Evolutionary conservation across 2,329 filamentous ascomycete species (phyloP).

Genomic region (Ceratocystis albifundus): DNA sequence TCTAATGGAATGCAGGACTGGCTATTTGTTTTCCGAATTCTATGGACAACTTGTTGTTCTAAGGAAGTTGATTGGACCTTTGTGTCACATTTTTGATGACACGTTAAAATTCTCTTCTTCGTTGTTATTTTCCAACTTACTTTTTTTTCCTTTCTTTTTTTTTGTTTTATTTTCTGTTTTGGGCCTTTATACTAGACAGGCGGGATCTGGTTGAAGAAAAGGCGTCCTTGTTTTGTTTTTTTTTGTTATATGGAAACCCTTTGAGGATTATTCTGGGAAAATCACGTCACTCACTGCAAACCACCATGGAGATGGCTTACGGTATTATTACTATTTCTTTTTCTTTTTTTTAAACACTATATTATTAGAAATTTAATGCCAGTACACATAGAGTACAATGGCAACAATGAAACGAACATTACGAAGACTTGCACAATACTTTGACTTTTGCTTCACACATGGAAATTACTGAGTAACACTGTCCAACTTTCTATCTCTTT

Average conservation of each 20-base stretch:
- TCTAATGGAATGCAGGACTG: conserved; percentile 5
- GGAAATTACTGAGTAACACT: background rate
- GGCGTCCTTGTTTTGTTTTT: conserved; percentile 10
- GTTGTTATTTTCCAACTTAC: conserved; percentile 9
- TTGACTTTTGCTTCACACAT: background rate
- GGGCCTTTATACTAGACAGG: background rate
- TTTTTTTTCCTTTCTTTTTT: conserved; percentile 6
- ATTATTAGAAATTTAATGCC: conserved; percentile 9
- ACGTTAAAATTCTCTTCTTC: conserved; percentile 15
- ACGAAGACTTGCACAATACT: conserved; percentile 1
- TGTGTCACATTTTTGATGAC: background rate
- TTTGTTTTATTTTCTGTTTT: conserved; percentile 8
- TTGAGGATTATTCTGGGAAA: conserved; percentile 6
- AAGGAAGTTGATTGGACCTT: too few species aligned
- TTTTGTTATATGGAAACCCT: conserved; percentile 12
- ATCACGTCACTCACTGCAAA: background rate
- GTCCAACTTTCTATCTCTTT: background rate
- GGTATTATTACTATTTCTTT: conserved; percentile 11
- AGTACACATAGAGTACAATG: conserved; percentile 9
- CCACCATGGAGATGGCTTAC: conserved; percentile 21
- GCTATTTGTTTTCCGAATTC: background rate
- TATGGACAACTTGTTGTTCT: background rate
- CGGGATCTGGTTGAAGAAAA: background rate
- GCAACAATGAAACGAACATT: conserved; percentile 17
- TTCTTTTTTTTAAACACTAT: background rate